phyloP scores from a whole-genome alignment of 805 yeast species.

The Yarrowia hollandica region DNA sequence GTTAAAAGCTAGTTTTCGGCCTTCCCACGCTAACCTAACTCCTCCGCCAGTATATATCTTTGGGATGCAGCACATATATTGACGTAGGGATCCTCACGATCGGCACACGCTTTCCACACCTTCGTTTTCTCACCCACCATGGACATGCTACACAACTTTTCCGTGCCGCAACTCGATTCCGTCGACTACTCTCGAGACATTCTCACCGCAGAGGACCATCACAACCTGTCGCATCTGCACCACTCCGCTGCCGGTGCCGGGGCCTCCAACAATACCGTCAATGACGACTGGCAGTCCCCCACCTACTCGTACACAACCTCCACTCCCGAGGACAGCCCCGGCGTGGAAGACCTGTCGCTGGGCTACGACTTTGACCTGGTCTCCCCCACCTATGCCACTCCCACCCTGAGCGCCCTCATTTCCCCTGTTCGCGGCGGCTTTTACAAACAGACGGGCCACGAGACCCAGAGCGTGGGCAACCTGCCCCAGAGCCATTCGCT shows the following conservation, averaged over 20 bases:
- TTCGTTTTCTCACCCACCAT: not conserved
- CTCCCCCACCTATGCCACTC: not conserved
- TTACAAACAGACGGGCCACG: not conserved
- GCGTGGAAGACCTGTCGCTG: not conserved
- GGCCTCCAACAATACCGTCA: not conserved
- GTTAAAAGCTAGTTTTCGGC: not conserved
- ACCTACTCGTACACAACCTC: conserved; percentile 11
- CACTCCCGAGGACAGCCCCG: conserved; percentile 7
- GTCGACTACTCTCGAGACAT: not conserved
- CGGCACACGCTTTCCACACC: not conserved
- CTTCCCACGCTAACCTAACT: not conserved
- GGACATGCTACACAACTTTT: conserved; percentile 17
- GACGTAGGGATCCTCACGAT: conserved; percentile 11
- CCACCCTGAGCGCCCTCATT: not conserved
- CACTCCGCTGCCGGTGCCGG: not conserved
- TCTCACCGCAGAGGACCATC: conserved; percentile 15
- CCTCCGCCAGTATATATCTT: conserved; percentile 9
- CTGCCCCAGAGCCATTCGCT: not conserved
- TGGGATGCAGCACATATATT: not conserved
- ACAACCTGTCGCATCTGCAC: not conserved
- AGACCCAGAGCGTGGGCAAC: not conserved
- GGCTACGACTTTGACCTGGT: conserved; percentile 16
- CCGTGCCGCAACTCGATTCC: not conserved
- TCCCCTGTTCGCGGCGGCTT: not conserved
- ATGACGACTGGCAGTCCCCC: not conserved